A percentile compares a stretch with the other conserved stretches of the same genome.
Conservation (phyloP, 2,329 filamentous ascomycete species). For the Sporothrix euskadiensis region DNA sequence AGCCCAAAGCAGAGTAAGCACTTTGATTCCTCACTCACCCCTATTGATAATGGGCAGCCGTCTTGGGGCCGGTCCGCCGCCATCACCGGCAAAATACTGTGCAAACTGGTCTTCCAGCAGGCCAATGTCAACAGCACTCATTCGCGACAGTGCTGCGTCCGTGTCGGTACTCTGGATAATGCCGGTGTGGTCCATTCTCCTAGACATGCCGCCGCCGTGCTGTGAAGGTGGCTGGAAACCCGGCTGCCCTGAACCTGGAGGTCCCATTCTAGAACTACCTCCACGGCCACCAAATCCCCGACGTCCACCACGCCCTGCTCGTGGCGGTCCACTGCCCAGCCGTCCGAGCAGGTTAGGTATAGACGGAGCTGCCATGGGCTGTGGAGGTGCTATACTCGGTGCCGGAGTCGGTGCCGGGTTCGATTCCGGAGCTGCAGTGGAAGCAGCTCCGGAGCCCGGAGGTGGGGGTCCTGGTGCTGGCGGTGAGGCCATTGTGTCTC, state of each 20-base stretch:
- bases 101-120: conserved; percentile 86
- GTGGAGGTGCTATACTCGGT: neutral
- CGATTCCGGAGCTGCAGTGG: neutral
- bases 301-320: conserved; percentile 40
- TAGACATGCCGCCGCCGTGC: conserved; percentile 41
- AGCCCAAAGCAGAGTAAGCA: too few species aligned
- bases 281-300: conserved; percentile 35
- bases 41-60: conserved; percentile 91
- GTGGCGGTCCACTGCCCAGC: conserved; percentile 42
- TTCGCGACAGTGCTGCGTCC: conserved; percentile 83
- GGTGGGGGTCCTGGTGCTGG: neutral
- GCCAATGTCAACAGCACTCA: conserved; percentile 83
- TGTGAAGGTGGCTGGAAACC: neutral
- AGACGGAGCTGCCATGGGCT: conserved; percentile 65
- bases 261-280: neutral
- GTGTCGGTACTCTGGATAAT: conserved; percentile 86
- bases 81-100: conserved; percentile 59
- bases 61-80: conserved; percentile 54
- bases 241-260: neutral
- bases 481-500: conserved; percentile 13
- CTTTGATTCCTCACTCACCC: conserved; percentile 54
- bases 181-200: conserved; percentile 59
- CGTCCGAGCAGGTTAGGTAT: conserved; percentile 76
- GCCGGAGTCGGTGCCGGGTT: neutral
- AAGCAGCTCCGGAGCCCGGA: neutral